Conservation (phyloP, 2,329 filamentous ascomycete species). For the Alternaria tenuissima region DNA sequence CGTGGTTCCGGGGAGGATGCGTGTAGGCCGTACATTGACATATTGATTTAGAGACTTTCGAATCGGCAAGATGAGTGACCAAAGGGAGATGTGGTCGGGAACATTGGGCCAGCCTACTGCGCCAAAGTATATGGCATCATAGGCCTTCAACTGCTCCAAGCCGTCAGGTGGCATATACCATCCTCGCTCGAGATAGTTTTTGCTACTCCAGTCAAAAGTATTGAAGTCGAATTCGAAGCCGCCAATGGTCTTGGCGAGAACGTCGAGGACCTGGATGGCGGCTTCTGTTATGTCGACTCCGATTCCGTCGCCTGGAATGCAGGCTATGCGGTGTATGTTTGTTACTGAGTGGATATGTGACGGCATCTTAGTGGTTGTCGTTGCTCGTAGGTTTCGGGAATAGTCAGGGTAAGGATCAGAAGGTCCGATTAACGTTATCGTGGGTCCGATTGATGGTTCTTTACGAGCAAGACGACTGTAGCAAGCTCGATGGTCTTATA, state of each 20-base stretch:
- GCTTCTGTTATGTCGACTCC: conserved; percentile 44
- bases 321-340: conserved; percentile 46
- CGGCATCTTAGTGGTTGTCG: conserved; percentile 28
- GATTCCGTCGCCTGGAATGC: conserved; percentile 46
- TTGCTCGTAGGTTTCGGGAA: not conserved
- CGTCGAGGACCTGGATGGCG: conserved; percentile 45
- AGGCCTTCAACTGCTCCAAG: conserved; percentile 60
- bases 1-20: conserved; percentile 54
- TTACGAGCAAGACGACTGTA: not conserved
- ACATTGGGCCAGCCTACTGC: conserved; percentile 68
- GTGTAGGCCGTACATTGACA: conserved; percentile 68
- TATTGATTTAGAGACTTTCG: conserved; percentile 74
- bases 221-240: conserved; percentile 61
- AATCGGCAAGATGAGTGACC: conserved; percentile 72
- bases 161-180: conserved; percentile 63
- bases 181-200: conserved; percentile 60
- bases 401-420: not conserved
- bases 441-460: not conserved
- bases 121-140: conserved; percentile 67
- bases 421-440: not conserved
- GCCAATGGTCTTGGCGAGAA: conserved; percentile 54
- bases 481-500: not conserved
- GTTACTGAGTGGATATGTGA: conserved; percentile 30
- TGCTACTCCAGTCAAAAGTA: conserved; percentile 60
- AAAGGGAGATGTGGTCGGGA: conserved; percentile 72